Percentiles rank a stretch among this genome's conserved stretches.
These are phyloP conservation scores for Phytopythium vexans DNA, from an alignment of 352 stramenopile genomes.

Conservation along the genomic window DNA sequence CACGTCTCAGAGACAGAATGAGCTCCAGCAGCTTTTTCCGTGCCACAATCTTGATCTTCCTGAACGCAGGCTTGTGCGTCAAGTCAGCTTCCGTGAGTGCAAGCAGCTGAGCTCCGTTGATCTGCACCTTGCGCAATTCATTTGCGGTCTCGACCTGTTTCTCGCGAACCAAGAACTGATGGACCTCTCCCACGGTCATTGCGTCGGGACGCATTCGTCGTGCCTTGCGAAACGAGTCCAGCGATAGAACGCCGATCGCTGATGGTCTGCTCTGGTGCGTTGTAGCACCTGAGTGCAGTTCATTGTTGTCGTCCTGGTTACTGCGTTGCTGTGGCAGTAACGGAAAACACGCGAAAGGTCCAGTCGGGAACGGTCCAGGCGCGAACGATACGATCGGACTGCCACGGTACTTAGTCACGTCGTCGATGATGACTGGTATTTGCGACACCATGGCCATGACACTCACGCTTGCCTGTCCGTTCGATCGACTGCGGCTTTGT, in stretches of 20 bases:
- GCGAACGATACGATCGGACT: conserved; percentile 24
- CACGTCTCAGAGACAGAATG: conserved; percentile 34
- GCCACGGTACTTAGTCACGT: conserved; percentile 20
- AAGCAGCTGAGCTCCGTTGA: conserved; percentile 43
- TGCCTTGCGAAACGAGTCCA: conserved; percentile 57
- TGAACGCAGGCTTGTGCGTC: conserved; percentile 43
- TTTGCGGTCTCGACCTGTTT: conserved; percentile 40
- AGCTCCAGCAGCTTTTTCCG: conserved; percentile 58
- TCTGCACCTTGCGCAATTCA: conserved; percentile 37
- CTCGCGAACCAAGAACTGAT: conserved; percentile 54
- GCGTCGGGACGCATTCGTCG: conserved; percentile 41
- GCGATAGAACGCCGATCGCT: conserved; percentile 47
- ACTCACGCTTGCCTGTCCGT: conserved; percentile 13
- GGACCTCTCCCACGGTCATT: conserved; percentile 47
- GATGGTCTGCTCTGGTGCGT: conserved; percentile 2
- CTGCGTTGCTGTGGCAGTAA: conserved; percentile 12
- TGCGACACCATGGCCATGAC: conserved; percentile 28
- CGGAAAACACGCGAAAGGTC: conserved; percentile 56
- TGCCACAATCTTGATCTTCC: conserved; percentile 45
- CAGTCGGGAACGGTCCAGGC: conserved; percentile 14
- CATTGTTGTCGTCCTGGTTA: not conserved
- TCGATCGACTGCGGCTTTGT: not conserved
- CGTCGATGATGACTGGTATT: conserved; percentile 27
- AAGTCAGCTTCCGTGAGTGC: conserved; percentile 49
- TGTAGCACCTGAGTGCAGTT: not conserved